These are phyloP conservation scores for Bipolaris cookei DNA, from an alignment of 2,329 filamentous ascomycete genomes.

Conservation along the genomic window DNA sequence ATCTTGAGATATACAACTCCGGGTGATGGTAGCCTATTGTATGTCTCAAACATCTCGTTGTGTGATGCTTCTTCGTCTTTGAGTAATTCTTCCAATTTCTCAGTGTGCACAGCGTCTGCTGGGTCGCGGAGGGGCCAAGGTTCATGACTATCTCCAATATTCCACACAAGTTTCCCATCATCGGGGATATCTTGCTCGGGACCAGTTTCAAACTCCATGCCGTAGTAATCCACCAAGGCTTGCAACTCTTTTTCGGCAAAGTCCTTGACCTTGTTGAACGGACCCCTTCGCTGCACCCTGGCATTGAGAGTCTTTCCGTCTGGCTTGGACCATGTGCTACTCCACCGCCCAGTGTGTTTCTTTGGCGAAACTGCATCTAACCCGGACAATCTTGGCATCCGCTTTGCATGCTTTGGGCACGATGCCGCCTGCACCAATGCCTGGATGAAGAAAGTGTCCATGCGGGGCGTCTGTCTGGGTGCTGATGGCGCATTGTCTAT, in stretches of 20 bases:
- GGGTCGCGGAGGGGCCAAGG: constrained; percentile 43
- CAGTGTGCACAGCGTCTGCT: constrained; percentile 46
- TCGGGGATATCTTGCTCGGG: constrained; percentile 44
- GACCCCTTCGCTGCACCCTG: constrained; percentile 19
- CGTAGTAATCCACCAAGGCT: constrained; percentile 58
- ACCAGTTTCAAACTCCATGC: constrained; percentile 31
- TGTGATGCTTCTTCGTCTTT: constrained; percentile 53
- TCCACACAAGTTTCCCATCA: constrained; percentile 37
- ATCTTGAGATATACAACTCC: constrained; percentile 59
- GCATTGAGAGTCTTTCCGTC: constrained; percentile 19
- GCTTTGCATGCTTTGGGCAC: constrained; percentile 57
- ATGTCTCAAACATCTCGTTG: constrained; percentile 60
- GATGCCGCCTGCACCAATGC: constrained; percentile 60
- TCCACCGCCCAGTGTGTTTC: constrained; percentile 28
- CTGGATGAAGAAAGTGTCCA: constrained; percentile 61
- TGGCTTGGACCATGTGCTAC: constrained; percentile 12
- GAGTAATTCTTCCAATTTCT: constrained; percentile 49
- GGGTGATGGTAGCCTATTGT: constrained; percentile 60
- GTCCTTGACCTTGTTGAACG: constrained; percentile 36
- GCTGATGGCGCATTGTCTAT: constrained; percentile 18
- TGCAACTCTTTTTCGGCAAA: constrained; percentile 53
- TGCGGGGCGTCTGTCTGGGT: constrained; percentile 24
- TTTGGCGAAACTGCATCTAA: constrained; percentile 1
- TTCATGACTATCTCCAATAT: constrained; percentile 41
- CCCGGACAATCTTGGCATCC: constrained; percentile 29